Evolutionary conservation across 305 asterid genomes (phyloP).

Genomic region (Striga hermonthica): DNA sequence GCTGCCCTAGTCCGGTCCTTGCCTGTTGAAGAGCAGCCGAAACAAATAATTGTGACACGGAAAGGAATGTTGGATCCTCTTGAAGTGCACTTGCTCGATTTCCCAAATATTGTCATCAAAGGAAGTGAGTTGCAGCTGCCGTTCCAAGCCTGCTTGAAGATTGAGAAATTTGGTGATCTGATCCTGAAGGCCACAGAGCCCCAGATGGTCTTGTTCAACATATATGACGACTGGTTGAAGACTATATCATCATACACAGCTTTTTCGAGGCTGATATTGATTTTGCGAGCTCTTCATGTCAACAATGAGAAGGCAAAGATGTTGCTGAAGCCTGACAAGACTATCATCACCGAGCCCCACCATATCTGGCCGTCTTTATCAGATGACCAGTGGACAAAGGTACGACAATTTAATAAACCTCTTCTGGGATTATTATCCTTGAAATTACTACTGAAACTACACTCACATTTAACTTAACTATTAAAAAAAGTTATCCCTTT

Average conservation of each 20-base stretch:
- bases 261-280: slow-evolving; percentile 89
- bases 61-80: slow-evolving; percentile 99
- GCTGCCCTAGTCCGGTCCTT: slow-evolving; percentile 97
- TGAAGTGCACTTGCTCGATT: slow-evolving; percentile 97
- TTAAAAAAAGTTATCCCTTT: background rate
- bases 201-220: slow-evolving; percentile 96
- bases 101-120: slow-evolving; percentile 93
- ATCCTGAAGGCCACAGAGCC: slow-evolving; percentile 98
- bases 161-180: slow-evolving; percentile 98
- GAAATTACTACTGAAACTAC: background rate
- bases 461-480: background rate
- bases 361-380: slow-evolving; percentile 98
- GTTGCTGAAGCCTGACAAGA: slow-evolving; percentile 98
- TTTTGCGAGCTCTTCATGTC: slow-evolving; percentile 94
- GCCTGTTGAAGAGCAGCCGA: slow-evolving; percentile 99
- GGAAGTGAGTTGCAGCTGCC: slow-evolving; percentile 99
- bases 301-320: slow-evolving; percentile 98
- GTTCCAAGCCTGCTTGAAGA: slow-evolving; percentile 98
- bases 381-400: slow-evolving; percentile 99
- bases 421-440: slow-evolving; percentile 5
- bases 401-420: slow-evolving; percentile 30
- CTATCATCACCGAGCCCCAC: slow-evolving; percentile 88
- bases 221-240: slow-evolving; percentile 98
- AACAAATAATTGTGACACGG: slow-evolving; percentile 94
- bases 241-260: slow-evolving; percentile 97